Conservation (phyloP, 129 eudicot species). For the Solidago caesia region DNA sequence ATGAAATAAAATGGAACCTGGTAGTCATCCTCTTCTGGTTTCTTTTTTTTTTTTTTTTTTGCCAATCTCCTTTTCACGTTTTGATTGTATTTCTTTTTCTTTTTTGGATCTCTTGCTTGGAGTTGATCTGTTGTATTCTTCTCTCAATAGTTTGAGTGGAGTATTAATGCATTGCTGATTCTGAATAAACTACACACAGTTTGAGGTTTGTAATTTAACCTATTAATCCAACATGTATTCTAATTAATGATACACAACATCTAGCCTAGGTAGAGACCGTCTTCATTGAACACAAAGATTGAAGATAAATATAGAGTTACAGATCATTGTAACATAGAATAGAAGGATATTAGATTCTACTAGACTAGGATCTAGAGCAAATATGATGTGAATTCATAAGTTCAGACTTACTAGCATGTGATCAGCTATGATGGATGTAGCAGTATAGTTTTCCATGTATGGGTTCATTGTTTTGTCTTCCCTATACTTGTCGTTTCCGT, state of each 20-base stretch:
- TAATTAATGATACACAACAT: neutral
- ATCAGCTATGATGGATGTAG: neutral
- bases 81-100: too few species aligned
- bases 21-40: neutral
- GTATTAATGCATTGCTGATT: too few species aligned
- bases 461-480: neutral
- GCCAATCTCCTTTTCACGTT: too few species aligned
- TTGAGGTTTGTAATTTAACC: neutral
- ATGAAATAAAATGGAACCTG: neutral
- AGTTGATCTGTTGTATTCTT: too few species aligned
- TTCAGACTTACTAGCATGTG: neutral
- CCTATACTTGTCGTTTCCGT: neutral
- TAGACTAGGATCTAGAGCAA: neutral
- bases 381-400: neutral
- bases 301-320: neutral
- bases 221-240: neutral
- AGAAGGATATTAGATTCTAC: neutral
- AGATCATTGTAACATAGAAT: neutral
- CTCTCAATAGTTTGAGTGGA: too few species aligned
- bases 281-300: neutral
- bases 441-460: neutral
- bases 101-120: too few species aligned
- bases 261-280: neutral
- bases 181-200: too few species aligned
- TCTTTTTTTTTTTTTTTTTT: too few species aligned